Evolutionary conservation across 768 basidiomycete species (phyloP).

Genomic region (Leucocoprinus birnbaumii): DNA sequence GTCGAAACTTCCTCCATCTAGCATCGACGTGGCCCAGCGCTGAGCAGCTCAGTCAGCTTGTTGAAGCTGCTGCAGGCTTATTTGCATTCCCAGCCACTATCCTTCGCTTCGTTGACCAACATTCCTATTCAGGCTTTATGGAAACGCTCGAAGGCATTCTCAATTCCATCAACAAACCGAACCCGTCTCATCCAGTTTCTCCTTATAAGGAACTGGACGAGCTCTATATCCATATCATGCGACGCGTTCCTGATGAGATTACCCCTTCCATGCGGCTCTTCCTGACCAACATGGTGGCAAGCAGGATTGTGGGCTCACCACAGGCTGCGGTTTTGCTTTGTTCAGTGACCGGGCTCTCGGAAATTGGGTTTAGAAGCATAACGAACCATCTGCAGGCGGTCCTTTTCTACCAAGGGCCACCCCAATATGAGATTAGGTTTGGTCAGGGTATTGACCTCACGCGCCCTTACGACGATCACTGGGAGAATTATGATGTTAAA

Average conservation of each 20-base stretch:
- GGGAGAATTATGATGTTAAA: not conserved
- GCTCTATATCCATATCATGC: conserved; percentile 9
- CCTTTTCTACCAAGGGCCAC: not conserved
- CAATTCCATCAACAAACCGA: too few species aligned
- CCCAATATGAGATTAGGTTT: not conserved
- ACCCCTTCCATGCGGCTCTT: not conserved
- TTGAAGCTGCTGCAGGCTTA: too few species aligned
- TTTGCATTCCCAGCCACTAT: not conserved
- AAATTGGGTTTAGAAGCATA: not conserved
- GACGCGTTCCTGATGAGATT: not conserved
- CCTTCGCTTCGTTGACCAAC: not conserved
- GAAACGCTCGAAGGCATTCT: not conserved
- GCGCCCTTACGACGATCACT: not conserved
- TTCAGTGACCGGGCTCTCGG: not conserved
- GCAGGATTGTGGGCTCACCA: not conserved
- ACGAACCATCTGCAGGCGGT: not conserved
- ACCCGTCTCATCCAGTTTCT: not conserved
- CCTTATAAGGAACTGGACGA: conserved; percentile 13
- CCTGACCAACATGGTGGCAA: not conserved
- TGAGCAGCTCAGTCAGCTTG: too few species aligned
- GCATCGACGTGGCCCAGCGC: too few species aligned
- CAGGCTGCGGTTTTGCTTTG: not conserved
- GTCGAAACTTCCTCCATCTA: too few species aligned
- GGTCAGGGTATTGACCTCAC: not conserved
- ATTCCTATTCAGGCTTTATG: not conserved